Base-by-base conservation (phyloP, 2,329 filamentous ascomycete species). In the Hymenoscyphus linearis region DNA sequence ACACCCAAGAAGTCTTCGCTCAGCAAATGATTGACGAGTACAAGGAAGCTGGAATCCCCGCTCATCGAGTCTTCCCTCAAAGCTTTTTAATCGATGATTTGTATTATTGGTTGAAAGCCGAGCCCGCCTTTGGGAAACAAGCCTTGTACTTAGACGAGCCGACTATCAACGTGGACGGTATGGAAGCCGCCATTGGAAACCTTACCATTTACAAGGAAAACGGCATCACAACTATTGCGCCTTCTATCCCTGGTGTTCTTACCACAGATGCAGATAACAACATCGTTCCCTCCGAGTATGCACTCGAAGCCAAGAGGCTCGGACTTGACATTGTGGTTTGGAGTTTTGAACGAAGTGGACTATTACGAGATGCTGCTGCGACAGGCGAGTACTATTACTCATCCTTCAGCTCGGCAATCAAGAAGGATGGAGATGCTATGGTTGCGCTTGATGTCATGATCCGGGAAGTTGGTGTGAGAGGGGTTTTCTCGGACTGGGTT, bases 1-100 rank as follows among this genome's bases (percentile, higher is more conserved):
- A 68, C 56, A 68, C 65, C 1, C 66, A 66, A 60, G 62, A 62
- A 37, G 65, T 64, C 25, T 68, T 59, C 61, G 63, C 65, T 1
- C 62, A 62, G 18, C 65, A 65, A 50, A 62, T 68, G 54, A 57
- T 68, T 44, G 56, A 68, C 59, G 61, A 55, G 4, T 68, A 63
- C 55, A 65, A 62, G 22, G 40, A 54, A 18, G 59, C 59, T 16
- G 60, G 64, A 27, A 68, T 68, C 37, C 36, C 55, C 25, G 52
- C 65, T 10, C 54, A 59, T 9, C 55, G 66, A 5, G 65, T 66
- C 6, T 66, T 60, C 57, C 57, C 65, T 0, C 64, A 68, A 52
- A 55, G 37, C 22, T 68, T 68, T 59, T 37, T 60, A 14, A 61
- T 62, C 12, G 52, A 61, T 6, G 66, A 68, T 40, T 44, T 66